These are phyloP conservation scores for Danielozyma ontarioensis DNA, from an alignment of 805 yeast species.

Conservation along the genomic window DNA sequence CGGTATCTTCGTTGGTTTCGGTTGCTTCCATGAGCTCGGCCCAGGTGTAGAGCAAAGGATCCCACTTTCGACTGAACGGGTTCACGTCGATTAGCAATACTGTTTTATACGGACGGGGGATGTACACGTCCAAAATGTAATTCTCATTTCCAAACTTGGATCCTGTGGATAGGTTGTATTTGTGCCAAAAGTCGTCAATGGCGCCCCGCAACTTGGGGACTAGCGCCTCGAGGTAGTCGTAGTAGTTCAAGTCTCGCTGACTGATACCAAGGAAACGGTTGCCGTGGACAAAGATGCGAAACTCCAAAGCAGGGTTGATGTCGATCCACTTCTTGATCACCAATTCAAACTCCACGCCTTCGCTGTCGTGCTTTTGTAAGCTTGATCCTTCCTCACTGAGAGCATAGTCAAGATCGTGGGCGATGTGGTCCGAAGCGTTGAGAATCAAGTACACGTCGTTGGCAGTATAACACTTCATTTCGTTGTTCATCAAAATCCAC, in stretches of 20 bases:
- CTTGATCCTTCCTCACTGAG: conserved; percentile 40
- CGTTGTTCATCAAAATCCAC: conserved; percentile 82
- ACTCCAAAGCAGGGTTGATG: conserved; percentile 86
- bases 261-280: conserved; percentile 63
- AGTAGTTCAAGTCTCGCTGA: conserved; percentile 84
- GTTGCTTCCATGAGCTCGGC: conserved; percentile 49
- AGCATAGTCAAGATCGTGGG: conserved; percentile 76
- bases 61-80: conserved; percentile 77
- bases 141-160: conserved; percentile 7
- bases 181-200: conserved; percentile 53
- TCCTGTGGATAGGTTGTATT: conserved; percentile 24
- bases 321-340: conserved; percentile 79
- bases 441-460: conserved; percentile 76
- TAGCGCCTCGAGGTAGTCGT: conserved; percentile 58
- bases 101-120: conserved; percentile 67
- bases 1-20: conserved; percentile 36
- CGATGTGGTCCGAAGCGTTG: conserved; percentile 83
- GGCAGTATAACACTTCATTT: conserved; percentile 64
- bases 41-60: conserved; percentile 79
- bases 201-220: conserved; percentile 41
- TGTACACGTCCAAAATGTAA: conserved; percentile 75
- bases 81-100: conserved; percentile 80
- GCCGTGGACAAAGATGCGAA: conserved; percentile 74
- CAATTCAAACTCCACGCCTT: conserved; percentile 47
- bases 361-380: conserved; percentile 2